Evolutionary conservation across 2,329 filamentous ascomycete genomes (phyloP), one percentile per base, ranked within the genome.

Genomic region (Aspergillus aculeatus): DNA sequence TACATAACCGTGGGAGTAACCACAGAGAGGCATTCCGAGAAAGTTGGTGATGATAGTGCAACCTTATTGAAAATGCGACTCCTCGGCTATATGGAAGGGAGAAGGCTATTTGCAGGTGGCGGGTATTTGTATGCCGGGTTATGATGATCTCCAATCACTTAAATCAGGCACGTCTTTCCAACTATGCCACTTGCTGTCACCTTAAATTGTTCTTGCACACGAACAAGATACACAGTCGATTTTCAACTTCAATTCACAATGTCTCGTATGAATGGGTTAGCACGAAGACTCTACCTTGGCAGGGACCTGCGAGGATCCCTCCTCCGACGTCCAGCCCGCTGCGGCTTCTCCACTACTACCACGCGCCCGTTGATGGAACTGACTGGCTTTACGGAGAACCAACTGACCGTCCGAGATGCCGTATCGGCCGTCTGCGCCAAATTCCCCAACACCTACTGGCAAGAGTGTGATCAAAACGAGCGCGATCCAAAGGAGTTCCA

Each of bases 401-500:
- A 94, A 68, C 70, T 92, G 50, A 86, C 83, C 55, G 90, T 94
- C 4, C 83, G 89, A 38, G 87, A 92, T 61, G 86, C 89, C 0
- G 82, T 93, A 21, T 76, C 79, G 3, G 85, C 88, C 24, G 81
- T 93, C 26, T 93, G 90, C 72, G 79, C 86, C 1, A 80, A 85
- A 10, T 94, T 91, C 62, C 85, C 89, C 16, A 88, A 91, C 66
- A 72, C 69, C 11, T 94, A 93, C 75, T 94, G 90, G 90, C 87
- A 86, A 66, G 83, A 89, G 56, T 87, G 81, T 64, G 91, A 95
- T 70, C 84, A 90, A 64, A 82, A 81, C 5, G 87, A 87, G 63
- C 80, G 84, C 60, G 89, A 94, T 71, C 91, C 91, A 0, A 83
- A 84, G 54, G 89, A 92, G 38, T 87, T 96, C 47, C 90, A 95